Evolutionary conservation across 768 basidiomycete species (phyloP).

Genomic region (Lactarius psammicola): DNA sequence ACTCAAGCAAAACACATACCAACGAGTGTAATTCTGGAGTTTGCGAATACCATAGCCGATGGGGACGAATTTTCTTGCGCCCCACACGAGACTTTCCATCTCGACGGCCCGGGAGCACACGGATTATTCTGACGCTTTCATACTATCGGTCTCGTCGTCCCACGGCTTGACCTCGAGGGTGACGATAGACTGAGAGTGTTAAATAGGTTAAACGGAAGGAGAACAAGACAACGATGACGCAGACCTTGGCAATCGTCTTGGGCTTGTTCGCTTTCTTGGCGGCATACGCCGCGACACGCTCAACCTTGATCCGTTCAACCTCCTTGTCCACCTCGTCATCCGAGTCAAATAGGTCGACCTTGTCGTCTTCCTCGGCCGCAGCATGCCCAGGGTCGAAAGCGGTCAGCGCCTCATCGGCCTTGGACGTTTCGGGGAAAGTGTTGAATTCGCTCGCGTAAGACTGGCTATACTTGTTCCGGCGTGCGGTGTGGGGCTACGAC

Average conservation of each 20-base stretch:
- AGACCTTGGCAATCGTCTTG: slow-evolving; percentile 84
- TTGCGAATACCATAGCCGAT: slow-evolving; percentile 95
- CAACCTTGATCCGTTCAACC: slow-evolving; percentile 65
- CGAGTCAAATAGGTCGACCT: slow-evolving; percentile 79
- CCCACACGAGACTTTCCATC: slow-evolving; percentile 93
- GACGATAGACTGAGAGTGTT: slow-evolving; percentile 75
- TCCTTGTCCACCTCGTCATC: slow-evolving; percentile 48
- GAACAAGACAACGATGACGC: slow-evolving; percentile 21
- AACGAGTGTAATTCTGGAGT: slow-evolving; percentile 68
- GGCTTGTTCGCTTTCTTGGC: slow-evolving; percentile 90
- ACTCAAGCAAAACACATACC: slow-evolving; percentile 33
- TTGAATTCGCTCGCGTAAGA: slow-evolving; percentile 79
- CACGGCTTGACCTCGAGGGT: slow-evolving; percentile 98
- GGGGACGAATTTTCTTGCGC: slow-evolving; percentile 86
- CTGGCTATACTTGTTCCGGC: slow-evolving; percentile 95
- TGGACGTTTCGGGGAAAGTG: slow-evolving; percentile 82
- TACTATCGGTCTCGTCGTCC: slow-evolving; percentile 99
- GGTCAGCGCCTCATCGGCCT: slow-evolving; percentile 71
- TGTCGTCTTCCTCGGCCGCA: slow-evolving; percentile 41
- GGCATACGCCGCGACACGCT: slow-evolving; percentile 92
- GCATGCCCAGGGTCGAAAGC: slow-evolving; percentile 43
- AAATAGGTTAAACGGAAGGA: slow-evolving; percentile 18
- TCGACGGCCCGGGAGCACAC: slow-evolving; percentile 90
- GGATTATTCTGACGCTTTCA: slow-evolving; percentile 76
- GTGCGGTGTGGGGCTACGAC: slow-evolving; percentile 64